Evolutionary conservation across 1,139 yeast species (phyloP).

Genomic region (Kazachstania sp.): DNA sequence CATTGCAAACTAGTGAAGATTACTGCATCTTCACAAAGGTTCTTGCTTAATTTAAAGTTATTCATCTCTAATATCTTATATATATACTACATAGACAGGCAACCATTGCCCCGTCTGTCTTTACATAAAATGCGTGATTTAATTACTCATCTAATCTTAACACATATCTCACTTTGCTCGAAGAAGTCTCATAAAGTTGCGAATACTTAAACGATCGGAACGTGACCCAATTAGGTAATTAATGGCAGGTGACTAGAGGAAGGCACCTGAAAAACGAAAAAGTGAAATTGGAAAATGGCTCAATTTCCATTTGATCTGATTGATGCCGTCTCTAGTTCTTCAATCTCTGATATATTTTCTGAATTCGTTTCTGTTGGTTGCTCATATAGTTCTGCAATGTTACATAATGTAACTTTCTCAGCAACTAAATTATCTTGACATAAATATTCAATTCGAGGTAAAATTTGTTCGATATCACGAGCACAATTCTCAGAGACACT

Average conservation of each 20-base stretch:
- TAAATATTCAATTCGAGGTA: constrained; percentile 17
- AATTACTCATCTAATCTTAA: too few species aligned
- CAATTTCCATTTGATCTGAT: not conserved
- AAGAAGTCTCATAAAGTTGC: too few species aligned
- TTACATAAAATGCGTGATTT: too few species aligned
- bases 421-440: constrained; percentile 25
- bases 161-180: not conserved
- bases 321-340: not conserved
- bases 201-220: not conserved
- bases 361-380: not conserved
- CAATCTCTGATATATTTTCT: not conserved
- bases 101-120: too few species aligned
- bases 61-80: too few species aligned
- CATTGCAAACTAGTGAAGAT: constrained; percentile 3
- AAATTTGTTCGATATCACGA: constrained; percentile 23
- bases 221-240: not conserved
- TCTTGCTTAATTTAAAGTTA: too few species aligned
- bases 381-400: constrained; percentile 13
- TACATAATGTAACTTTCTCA: constrained; percentile 23
- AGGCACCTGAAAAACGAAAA: not conserved
- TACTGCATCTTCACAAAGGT: not conserved
- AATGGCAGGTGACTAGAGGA: not conserved
- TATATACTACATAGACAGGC: too few species aligned
- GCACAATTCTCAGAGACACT: constrained; percentile 23
- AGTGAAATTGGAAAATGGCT: not conserved